These are phyloP conservation scores for Bathelium albidoporum DNA, from an alignment of 495 filamentous ascomycete species.

Conservation along the genomic window DNA sequence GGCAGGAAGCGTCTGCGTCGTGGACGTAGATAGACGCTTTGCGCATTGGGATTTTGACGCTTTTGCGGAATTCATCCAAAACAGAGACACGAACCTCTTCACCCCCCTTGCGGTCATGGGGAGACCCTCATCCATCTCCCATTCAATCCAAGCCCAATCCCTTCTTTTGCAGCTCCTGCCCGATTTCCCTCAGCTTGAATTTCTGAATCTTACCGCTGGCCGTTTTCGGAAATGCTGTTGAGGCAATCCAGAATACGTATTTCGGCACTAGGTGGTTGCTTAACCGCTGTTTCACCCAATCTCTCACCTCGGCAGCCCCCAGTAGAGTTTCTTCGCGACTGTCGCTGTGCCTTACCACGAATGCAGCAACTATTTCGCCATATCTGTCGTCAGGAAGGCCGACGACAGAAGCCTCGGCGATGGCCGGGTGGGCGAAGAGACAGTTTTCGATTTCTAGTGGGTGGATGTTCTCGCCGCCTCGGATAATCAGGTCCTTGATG, in stretches of 20 bases:
- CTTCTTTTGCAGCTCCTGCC: slow-evolving; percentile 38
- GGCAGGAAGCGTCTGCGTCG: too few species aligned
- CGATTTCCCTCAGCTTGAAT: slow-evolving; percentile 68
- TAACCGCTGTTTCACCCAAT: slow-evolving; percentile 63
- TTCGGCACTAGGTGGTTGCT: slow-evolving; percentile 81
- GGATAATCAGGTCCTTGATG: slow-evolving; percentile 89
- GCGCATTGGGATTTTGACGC: too few species aligned
- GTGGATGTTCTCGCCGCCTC: slow-evolving; percentile 92
- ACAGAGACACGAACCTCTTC: too few species aligned
- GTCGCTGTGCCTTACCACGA: slow-evolving; percentile 50
- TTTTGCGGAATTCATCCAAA: too few species aligned
- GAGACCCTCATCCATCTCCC: too few species aligned
- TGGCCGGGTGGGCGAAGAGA: slow-evolving; percentile 56
- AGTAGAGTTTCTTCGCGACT: slow-evolving; percentile 22
- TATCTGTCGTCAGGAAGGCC: slow-evolving; percentile 76
- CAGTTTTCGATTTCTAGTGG: slow-evolving; percentile 90
- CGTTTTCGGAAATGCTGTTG: slow-evolving; percentile 69
- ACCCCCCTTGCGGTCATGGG: too few species aligned
- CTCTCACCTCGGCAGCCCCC: slow-evolving; percentile 45
- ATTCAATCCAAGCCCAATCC: slow-evolving; percentile 21
- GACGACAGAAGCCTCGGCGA: slow-evolving; percentile 70
- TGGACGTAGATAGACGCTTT: too few species aligned
- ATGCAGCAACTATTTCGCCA: slow-evolving; percentile 79
- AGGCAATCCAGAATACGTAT: slow-evolving; percentile 71
- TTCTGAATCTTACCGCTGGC: slow-evolving; percentile 97